Base-by-base conservation (phyloP, 2,329 filamentous ascomycete genomes). In the Ophiobolus disseminans region DNA sequence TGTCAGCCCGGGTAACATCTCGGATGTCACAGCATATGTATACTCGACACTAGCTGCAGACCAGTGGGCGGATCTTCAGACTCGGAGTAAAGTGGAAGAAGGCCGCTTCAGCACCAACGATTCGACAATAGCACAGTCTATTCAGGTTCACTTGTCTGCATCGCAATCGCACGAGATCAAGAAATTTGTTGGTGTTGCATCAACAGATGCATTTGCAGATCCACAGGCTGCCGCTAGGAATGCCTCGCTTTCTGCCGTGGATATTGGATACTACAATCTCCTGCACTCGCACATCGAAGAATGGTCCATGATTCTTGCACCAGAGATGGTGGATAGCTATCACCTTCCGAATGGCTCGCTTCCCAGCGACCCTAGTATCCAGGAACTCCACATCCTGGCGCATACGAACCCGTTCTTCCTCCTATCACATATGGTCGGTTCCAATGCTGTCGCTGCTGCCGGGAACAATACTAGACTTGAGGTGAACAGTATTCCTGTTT, bases 171-270 rank as follows among this genome's bases (percentile, higher is more conserved):
- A 82, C 3, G 81, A 77, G 1, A 70, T 90, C 36, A 82, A 79
- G 37, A 91, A 91, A 62, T 90, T 81, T 56, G 78, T 90, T 13
- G 88, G 88, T 21, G 81, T 79, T 39, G 87, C 88, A 3, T 88
- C 87, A 1, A 82, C 81, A 0, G 88, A 90, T 68, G 86, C 85
- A 0, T 90, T 89, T 61, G 52, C 73, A 0, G 73, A 86, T 53
- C 82, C 87, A 0, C 74, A 81, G 48, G 60, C 67, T 2, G 76
- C 78, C 1, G 88, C 88, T 2, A 76, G 77, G 48, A 66, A 78
- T 5, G 86, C 85, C 2, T 83, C 82, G 0, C 62, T 75, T 5
- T 68, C 72, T 1, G 86, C 77, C 30, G 74, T 77, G 45, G 60
- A 71, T 4, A 72, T 72, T 22, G 87, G 87, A 0, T 90, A 82